A percentile compares a stretch with the other conserved stretches of the same genome.
phyloP scores from a whole-genome alignment of 768 basidiomycete species.

The Tricholoma saponaceum region DNA sequence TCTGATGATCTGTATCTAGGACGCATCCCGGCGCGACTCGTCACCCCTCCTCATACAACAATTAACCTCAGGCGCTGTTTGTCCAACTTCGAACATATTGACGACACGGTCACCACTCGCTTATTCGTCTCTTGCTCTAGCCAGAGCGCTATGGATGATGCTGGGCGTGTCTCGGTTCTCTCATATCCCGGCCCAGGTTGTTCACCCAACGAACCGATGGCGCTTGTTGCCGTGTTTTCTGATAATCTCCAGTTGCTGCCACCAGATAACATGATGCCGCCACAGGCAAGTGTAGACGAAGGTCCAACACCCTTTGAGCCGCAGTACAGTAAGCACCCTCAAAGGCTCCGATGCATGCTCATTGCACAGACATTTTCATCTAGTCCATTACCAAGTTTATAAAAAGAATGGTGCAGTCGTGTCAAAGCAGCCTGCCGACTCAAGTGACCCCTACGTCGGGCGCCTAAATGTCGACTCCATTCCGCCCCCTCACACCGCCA shows the following conservation, averaged over 20 bases:
- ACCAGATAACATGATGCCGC: neutral
- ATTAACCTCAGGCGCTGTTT: neutral
- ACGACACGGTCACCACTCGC: neutral
- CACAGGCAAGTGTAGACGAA: neutral
- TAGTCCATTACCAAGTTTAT: neutral
- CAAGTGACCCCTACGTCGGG: neutral
- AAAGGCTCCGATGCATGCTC: neutral
- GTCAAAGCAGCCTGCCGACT: neutral
- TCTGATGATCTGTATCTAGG: neutral
- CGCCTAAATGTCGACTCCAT: neutral
- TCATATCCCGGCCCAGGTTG: neutral
- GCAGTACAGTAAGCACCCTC: neutral
- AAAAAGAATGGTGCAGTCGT: neutral
- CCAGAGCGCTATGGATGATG: neutral
- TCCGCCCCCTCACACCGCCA: no score
- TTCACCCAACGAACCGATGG: no score
- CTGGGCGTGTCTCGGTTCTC: neutral
- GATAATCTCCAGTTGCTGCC: neutral
- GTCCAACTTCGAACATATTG: neutral
- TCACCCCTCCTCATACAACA: neutral
- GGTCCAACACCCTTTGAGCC: neutral
- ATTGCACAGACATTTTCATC: neutral
- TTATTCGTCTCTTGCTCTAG: no score
- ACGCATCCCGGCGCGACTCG: neutral
- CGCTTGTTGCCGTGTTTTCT: neutral